phyloP scores from a whole-genome alignment of 2,329 filamentous ascomycete species.

The Pyrenochaeta sp. region DNA sequence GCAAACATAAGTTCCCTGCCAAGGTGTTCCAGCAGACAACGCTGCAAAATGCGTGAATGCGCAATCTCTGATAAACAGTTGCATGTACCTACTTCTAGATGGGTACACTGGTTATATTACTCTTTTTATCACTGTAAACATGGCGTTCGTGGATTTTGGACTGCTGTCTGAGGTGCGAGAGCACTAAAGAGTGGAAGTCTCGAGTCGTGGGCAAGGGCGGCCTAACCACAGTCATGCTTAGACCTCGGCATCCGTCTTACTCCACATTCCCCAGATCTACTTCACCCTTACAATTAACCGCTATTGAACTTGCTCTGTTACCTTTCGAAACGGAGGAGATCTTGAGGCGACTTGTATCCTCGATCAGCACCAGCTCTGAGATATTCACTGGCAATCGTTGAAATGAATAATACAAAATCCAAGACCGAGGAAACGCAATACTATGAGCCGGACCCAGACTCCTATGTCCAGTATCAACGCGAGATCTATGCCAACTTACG shows the following conservation, averaged over 20 bases:
- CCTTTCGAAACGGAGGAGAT: too few relatives aligned
- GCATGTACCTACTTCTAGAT: background rate
- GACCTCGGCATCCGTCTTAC: conserved; percentile 2
- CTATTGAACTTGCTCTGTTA: too few relatives aligned
- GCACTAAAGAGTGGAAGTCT: background rate
- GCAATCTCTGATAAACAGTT: too few relatives aligned
- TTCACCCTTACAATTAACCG: background rate
- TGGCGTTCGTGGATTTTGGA: too few relatives aligned
- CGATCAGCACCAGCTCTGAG: too few relatives aligned
- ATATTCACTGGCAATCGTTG: background rate
- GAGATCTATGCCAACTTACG: conserved; percentile 50
- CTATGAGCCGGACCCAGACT: conserved; percentile 48
- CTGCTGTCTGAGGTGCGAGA: background rate
- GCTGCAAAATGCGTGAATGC: background rate
- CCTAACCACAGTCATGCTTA: background rate
- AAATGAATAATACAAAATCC: conserved; percentile 16
- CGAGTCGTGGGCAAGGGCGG: background rate
- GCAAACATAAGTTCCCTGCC: conserved; percentile 3
- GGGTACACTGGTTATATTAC: too few relatives aligned
- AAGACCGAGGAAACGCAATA: conserved; percentile 18
- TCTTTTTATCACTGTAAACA: too few relatives aligned
- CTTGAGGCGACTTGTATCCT: too few relatives aligned
- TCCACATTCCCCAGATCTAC: background rate
- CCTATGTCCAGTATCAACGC: conserved; percentile 43
- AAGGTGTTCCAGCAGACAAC: background rate